Conservation (phyloP, 2,329 filamentous ascomycete genomes). For the Hymenoscyphus fraxineus region DNA sequence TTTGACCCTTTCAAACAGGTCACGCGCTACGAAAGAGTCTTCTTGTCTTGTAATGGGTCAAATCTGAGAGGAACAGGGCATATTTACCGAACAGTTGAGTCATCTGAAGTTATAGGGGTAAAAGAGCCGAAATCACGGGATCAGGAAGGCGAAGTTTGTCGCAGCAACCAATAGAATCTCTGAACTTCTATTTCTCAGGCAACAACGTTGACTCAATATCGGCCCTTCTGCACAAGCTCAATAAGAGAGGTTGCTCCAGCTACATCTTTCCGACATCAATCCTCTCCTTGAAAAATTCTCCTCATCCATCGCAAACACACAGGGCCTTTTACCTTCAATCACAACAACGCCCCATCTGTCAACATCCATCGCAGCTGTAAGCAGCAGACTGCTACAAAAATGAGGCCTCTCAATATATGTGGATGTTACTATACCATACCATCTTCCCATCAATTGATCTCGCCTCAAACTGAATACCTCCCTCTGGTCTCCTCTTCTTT, state of each 20-base stretch:
- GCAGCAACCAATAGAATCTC: neutral
- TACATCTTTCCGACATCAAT: neutral
- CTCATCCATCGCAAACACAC: neutral
- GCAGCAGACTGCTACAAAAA: neutral
- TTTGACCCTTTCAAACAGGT: too few species aligned
- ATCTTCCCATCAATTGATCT: neutral
- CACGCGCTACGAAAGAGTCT: too few species aligned
- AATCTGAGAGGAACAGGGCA: neutral
- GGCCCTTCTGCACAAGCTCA: neutral
- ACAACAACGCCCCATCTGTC: neutral
- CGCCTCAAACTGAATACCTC: conserved; percentile 41
- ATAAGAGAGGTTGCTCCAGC: neutral
- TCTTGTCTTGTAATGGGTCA: too few species aligned
- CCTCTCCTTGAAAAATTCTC: neutral
- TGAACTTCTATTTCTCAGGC: neutral
- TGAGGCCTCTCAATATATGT: neutral
- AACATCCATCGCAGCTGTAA: neutral
- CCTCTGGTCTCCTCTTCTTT: conserved; percentile 55
- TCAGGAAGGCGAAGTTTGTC: neutral
- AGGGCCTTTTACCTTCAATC: neutral
- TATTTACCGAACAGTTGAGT: neutral
- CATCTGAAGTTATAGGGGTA: neutral
- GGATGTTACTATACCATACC: conserved; percentile 5
- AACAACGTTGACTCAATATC: neutral
- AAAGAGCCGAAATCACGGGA: neutral